These are phyloP conservation scores for Tylopilus vinaceipallidus DNA, from an alignment of 768 basidiomycete genomes.

Conservation along the genomic window DNA sequence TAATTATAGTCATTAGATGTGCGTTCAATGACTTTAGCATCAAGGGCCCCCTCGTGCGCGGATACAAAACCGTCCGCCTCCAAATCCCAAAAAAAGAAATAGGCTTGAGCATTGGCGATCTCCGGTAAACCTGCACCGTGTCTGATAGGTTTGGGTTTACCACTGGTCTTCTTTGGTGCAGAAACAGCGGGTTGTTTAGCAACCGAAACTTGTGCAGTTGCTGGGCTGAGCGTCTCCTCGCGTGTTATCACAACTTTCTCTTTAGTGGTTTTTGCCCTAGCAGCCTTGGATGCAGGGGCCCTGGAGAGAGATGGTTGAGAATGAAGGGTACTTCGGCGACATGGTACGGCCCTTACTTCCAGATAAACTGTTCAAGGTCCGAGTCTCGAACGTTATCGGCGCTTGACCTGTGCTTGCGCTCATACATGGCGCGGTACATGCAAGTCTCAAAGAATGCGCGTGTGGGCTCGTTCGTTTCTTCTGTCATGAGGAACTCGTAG, in stretches of 20 bases:
- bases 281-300: slow-evolving; percentile 21
- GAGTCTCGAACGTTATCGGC: slow-evolving; percentile 67
- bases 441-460: slow-evolving; percentile 89
- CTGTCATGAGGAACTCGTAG: slow-evolving; percentile 86
- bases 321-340: neutral
- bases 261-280: slow-evolving; percentile 15
- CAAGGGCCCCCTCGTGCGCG: slow-evolving; percentile 49
- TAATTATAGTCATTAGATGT: slow-evolving; percentile 48
- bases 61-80: slow-evolving; percentile 45
- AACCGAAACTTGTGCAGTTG: slow-evolving; percentile 6
- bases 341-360: slow-evolving; percentile 57
- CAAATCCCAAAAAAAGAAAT: slow-evolving; percentile 62
- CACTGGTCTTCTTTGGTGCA: slow-evolving; percentile 11
- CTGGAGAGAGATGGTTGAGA: slow-evolving; percentile 11
- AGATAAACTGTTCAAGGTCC: slow-evolving; percentile 78
- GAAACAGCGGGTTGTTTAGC: slow-evolving; percentile 9
- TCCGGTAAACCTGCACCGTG: slow-evolving; percentile 19
- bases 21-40: slow-evolving; percentile 51
- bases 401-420: slow-evolving; percentile 78
- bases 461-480: slow-evolving; percentile 73
- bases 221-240: slow-evolving; percentile 4
- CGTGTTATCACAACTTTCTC: slow-evolving; percentile 14
- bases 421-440: slow-evolving; percentile 96
- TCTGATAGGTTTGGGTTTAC: slow-evolving; percentile 20
- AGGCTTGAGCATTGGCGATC: slow-evolving; percentile 45